Evolutionary conservation across 306 rosid species (phyloP).

Genomic region (Medicago arabica): DNA sequence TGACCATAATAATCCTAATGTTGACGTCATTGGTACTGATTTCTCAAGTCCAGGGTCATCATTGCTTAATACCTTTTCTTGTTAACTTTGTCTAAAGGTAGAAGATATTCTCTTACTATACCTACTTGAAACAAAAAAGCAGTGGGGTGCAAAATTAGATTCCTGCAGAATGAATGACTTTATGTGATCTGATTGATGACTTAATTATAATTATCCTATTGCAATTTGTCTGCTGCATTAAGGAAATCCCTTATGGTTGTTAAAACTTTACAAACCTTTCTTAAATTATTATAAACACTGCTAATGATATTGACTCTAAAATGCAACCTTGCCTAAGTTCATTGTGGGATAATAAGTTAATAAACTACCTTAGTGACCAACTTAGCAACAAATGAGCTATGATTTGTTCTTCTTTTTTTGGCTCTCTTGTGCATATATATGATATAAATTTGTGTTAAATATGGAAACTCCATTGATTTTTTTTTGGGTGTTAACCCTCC

Average conservation of each 20-base stretch:
- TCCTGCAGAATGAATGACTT: conserved; percentile 49
- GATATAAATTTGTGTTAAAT: too few relatives aligned
- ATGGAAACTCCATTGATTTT: too few relatives aligned
- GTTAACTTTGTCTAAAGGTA: conserved; percentile 57
- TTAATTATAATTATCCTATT: conserved; percentile 33
- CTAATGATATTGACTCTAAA: conserved; percentile 40
- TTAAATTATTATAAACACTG: conserved; percentile 29
- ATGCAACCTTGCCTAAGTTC: conserved; percentile 36
- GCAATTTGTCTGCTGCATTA: conserved; percentile 50
- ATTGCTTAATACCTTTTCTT: conserved; percentile 47
- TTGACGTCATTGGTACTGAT: conserved; percentile 43
- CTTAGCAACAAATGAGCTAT: background rate
- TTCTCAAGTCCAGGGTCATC: conserved; percentile 51
- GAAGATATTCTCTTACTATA: conserved; percentile 56
- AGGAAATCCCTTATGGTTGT: conserved; percentile 41
- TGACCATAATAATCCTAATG: conserved; percentile 43
- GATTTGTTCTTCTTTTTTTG: too few relatives aligned
- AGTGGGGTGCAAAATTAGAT: conserved; percentile 50
- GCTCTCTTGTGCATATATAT: too few relatives aligned
- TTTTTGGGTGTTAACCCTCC: too few relatives aligned
- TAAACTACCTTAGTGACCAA: background rate
- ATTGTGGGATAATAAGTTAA: background rate
- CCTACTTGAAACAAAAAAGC: conserved; percentile 47
- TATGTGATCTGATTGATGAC: conserved; percentile 50
- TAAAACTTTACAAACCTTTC: conserved; percentile 40